A percentile compares a stretch with the other conserved stretches of the same genome.
Conservation (phyloP, 345 rosid genomes). For the Populus deltoides region DNA sequence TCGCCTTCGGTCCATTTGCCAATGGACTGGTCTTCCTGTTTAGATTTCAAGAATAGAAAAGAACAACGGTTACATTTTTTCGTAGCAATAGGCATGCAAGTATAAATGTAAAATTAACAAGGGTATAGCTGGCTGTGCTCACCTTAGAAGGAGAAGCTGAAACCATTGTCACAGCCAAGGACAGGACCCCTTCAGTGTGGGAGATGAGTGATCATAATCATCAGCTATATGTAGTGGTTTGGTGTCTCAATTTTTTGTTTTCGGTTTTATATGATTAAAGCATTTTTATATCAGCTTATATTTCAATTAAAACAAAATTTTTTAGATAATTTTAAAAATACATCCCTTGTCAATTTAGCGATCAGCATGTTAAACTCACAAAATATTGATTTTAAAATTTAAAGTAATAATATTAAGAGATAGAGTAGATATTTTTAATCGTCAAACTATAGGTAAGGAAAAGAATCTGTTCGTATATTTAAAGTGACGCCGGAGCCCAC, state of each 20-base stretch:
- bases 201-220: conserved; percentile 9
- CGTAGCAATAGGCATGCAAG: background rate
- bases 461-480: background rate
- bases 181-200: conserved; percentile 6
- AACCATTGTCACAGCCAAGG: conserved; percentile 42
- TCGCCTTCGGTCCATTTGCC: conserved; percentile 65
- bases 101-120: background rate
- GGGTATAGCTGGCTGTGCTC: background rate
- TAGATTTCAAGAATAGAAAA: background rate
- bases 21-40: conserved; percentile 44
- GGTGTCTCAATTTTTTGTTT: background rate
- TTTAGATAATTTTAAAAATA: background rate
- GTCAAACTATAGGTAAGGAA: conserved; percentile 1
- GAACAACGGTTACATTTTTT: background rate
- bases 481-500: background rate
- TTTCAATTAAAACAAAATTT: too few species aligned
- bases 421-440: background rate
- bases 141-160: conserved; percentile 59
- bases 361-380: too few species aligned
- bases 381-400: too few species aligned
- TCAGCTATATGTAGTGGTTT: conserved; percentile 21
- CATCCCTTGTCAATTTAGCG: background rate
- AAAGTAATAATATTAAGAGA: background rate
- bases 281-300: too few species aligned
- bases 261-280: too few species aligned